Evolutionary conservation across 2,329 filamentous ascomycete genomes (phyloP), one percentile per base, ranked within the genome.

Genomic region (Microthyrium microscopicum): DNA sequence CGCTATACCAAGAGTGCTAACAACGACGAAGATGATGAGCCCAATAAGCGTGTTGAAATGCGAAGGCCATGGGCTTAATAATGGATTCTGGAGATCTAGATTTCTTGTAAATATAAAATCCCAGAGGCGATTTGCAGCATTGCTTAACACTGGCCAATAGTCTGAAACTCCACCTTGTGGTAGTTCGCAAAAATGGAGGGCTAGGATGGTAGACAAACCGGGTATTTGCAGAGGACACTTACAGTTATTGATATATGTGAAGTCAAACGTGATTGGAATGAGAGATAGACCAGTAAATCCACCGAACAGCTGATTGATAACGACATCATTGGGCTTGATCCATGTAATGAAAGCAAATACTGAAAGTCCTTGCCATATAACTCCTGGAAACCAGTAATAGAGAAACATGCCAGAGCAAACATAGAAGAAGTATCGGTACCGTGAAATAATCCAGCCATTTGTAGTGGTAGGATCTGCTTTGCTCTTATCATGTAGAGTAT

Each of bases 321-420:
- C 37, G 5, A n/a, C n/a, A n/a, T n/a, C n/a, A n/a, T n/a, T n/a
- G n/a, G n/a, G n/a, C n/a, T n/a, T n/a, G n/a, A n/a, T n/a, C n/a
- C 61, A 82, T 0, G 77, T 81, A 7, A 70, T 61, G 46, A 79
- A 77, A 6, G 76, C 73, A 43, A 82, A 81, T 5, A 75, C 66
- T 41, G 73, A 77, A 4, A 82, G 55, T 37, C 72, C 79, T 39
- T 77, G 72, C 12, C 70, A 75, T 9, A 83, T 60, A 38, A 69
- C 77, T 1, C 73, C 74, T 0, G 75, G 75, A 34, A 77, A 16
- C 9, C 74, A 77, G 50, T 76, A 77, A 58, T 77, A 79, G 31
- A 65, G 42, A 15, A 31, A 31, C 8, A 8, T 9, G 9, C 15
- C 29, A 8, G 11, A 11, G 15, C 18, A 9, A 19, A 36, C 17